These are phyloP conservation scores for Juglanconis oblonga DNA, from an alignment of 2,329 filamentous ascomycete genomes.

Conservation along the genomic window DNA sequence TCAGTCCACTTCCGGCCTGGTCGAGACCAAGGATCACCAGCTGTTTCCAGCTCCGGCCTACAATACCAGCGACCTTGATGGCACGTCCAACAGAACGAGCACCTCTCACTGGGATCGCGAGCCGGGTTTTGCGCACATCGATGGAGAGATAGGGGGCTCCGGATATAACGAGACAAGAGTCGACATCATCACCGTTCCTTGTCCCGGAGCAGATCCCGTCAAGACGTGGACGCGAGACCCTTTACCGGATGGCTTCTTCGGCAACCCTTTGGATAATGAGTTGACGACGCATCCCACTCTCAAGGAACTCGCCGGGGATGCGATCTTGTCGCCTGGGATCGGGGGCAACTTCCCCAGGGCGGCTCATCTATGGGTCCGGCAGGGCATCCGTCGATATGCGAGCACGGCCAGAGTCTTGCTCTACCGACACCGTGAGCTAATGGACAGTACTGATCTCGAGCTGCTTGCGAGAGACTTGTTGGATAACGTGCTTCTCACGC, in stretches of 20 bases:
- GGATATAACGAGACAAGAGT: conserved; percentile 52
- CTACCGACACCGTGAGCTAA: conserved; percentile 45
- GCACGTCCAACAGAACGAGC: conserved; percentile 22
- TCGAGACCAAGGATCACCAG: conserved; percentile 1
- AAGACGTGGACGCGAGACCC: conserved; percentile 52
- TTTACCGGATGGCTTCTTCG: conserved; percentile 45
- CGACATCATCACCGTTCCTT: conserved; percentile 53
- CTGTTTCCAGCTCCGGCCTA: conserved; percentile 2
- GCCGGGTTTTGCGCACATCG: conserved; percentile 39
- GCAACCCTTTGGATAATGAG: conserved; percentile 28
- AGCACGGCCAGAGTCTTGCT: conserved; percentile 48
- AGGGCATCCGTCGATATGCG: conserved; percentile 48
- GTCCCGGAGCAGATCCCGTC: conserved; percentile 50
- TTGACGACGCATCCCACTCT: conserved; percentile 26
- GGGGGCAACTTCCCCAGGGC: conserved; percentile 29
- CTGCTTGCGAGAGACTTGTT: conserved; percentile 45
- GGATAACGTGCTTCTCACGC: conserved; percentile 36
- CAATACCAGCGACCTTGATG: conserved; percentile 19
- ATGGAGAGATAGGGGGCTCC: conserved; percentile 39
- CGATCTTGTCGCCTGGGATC: conserved; percentile 31
- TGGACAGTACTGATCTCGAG: conserved; percentile 41
- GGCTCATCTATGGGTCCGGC: conserved; percentile 48
- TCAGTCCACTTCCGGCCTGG: background rate
- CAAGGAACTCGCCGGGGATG: conserved; percentile 29
- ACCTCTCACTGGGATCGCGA: conserved; percentile 30